phyloP scores from a whole-genome alignment of 2,329 filamentous ascomycete genomes.

The Diaporthe sp. region DNA sequence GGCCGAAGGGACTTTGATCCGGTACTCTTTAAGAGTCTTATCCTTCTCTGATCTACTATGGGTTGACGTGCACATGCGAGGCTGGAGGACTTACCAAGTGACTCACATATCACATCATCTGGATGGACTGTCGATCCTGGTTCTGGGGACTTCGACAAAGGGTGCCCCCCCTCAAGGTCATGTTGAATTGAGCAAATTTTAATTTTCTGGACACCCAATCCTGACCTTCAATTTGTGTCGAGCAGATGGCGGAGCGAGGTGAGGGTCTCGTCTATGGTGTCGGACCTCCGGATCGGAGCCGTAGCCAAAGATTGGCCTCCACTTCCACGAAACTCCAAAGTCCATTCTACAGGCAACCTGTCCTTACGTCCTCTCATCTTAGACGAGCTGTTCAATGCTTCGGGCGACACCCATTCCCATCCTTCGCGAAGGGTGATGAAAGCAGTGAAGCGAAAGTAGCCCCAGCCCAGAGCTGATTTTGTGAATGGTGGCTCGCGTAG shows the following conservation, averaged over 20 bases:
- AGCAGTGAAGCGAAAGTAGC: conserved; percentile 16
- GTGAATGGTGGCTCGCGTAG: conserved; percentile 25
- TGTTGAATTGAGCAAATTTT: too few species aligned
- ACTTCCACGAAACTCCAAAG: not conserved
- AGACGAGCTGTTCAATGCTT: conserved; percentile 3
- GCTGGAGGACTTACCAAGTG: too few species aligned
- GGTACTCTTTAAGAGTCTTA: not conserved
- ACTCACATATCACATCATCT: too few species aligned
- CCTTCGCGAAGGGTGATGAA: conserved; percentile 30
- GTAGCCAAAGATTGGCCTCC: conserved; percentile 1
- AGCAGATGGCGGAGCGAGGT: not conserved
- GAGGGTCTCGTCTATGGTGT: not conserved
- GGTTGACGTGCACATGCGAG: too few species aligned
- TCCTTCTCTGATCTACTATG: too few species aligned
- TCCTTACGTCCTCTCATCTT: not conserved
- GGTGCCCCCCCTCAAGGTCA: too few species aligned
- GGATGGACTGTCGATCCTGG: too few species aligned
- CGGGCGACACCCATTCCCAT: conserved; percentile 22
- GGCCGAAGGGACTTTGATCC: not conserved
- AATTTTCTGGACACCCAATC: not conserved
- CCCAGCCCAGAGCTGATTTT: conserved; percentile 25
- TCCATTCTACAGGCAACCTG: conserved; percentile 15
- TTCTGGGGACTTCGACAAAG: too few species aligned
- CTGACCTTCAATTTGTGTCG: not conserved
- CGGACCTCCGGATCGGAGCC: not conserved